These are phyloP conservation scores for Trichoderma simmonsii DNA, from an alignment of 2,329 filamentous ascomycete species.

Conservation along the genomic window DNA sequence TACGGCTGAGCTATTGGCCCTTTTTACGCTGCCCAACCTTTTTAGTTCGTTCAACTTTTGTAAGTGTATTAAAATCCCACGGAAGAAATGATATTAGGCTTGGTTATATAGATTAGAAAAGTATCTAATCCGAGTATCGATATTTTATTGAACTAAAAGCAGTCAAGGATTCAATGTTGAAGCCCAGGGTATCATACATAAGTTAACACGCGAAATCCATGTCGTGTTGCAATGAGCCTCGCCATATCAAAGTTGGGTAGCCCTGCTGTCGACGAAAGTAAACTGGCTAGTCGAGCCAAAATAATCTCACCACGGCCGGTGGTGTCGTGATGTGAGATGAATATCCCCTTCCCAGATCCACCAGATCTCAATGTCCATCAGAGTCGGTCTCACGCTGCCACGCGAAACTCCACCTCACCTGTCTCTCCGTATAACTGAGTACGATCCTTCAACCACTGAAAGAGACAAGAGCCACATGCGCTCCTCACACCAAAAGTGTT, in stretches of 20 bases:
- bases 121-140: neutral
- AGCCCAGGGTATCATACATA: neutral
- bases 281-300: neutral
- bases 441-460: conserved; percentile 42
- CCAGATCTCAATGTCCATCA: neutral
- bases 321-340: neutral
- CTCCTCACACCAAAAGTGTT: conserved; percentile 45
- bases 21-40: neutral
- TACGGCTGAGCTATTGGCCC: neutral
- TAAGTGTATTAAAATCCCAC: neutral
- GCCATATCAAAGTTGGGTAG: neutral
- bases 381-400: conserved; percentile 11
- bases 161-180: neutral
- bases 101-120: neutral
- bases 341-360: neutral
- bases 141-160: neutral
- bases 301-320: neutral
- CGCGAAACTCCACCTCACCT: conserved; percentile 31
- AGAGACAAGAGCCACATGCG: conserved; percentile 44
- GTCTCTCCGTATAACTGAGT: conserved; percentile 35
- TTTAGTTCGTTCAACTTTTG: neutral
- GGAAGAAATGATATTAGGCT: neutral
- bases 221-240: neutral
- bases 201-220: neutral
- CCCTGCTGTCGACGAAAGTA: neutral